Evolutionary conservation across 2,329 filamentous ascomycete species (phyloP).

Genomic region (Coniochaeta sp.): DNA sequence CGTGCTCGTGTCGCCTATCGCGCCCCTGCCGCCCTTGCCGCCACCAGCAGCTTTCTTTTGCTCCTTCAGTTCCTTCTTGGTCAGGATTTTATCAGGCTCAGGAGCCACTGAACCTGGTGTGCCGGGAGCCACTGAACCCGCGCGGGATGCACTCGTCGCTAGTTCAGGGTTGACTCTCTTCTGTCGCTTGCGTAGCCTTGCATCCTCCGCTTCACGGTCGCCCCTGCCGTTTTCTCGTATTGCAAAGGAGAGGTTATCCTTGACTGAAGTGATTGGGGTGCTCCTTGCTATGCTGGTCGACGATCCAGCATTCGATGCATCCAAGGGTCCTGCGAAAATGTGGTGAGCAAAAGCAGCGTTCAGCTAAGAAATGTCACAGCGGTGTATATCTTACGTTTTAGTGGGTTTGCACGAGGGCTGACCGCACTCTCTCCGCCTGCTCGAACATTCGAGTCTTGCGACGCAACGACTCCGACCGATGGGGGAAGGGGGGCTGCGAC

Average conservation of each 20-base stretch:
- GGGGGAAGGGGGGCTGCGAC: constrained; percentile 52
- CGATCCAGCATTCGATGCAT: constrained; percentile 23
- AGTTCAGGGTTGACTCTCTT: constrained; percentile 52
- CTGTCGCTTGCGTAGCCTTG: constrained; percentile 58
- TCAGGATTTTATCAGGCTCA: constrained; percentile 60
- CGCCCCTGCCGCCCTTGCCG: constrained; percentile 62
- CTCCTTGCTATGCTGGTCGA: not conserved
- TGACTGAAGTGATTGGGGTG: constrained; percentile 19
- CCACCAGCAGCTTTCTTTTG: not conserved
- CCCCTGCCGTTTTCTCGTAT: constrained; percentile 56
- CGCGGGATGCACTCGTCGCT: constrained; percentile 41
- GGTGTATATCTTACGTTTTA: constrained; percentile 49
- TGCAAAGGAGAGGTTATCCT: constrained; percentile 39
- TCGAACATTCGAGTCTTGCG: not conserved
- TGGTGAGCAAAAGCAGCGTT: not conserved
- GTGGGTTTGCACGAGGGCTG: constrained; percentile 44
- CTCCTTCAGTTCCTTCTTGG: constrained; percentile 73
- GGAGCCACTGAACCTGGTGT: constrained; percentile 59
- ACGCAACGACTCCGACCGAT: constrained; percentile 24
- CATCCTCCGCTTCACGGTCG: constrained; percentile 68
- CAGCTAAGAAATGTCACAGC: not conserved
- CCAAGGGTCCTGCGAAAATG: constrained; percentile 27
- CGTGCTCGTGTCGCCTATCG: constrained; percentile 71
- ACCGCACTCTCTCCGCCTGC: constrained; percentile 35
- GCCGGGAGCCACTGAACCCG: constrained; percentile 50